Conservation (phyloP, 2,329 filamentous ascomycete species). For the Cercospora sojina region DNA sequence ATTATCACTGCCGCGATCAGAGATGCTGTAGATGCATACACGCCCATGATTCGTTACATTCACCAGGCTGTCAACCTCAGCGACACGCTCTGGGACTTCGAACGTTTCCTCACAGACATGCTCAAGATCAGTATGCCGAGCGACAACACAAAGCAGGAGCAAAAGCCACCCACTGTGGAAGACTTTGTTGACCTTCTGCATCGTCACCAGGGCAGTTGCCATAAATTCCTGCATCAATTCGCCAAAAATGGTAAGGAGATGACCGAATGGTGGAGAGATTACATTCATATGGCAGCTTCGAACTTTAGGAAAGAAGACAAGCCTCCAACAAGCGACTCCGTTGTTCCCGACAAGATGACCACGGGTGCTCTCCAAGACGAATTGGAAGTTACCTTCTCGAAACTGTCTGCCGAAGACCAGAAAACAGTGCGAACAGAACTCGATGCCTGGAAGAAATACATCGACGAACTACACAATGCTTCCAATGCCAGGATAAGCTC, state of each 20-base stretch:
- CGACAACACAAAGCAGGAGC: conserved; percentile 29
- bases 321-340: conserved; percentile 28
- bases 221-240: conserved; percentile 70
- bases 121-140: conserved; percentile 54
- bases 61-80: conserved; percentile 71
- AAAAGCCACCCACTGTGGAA: conserved; percentile 60
- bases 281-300: conserved; percentile 58
- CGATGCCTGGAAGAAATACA: conserved; percentile 61
- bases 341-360: conserved; percentile 34
- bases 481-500: conserved; percentile 58
- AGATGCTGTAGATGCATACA: conserved; percentile 66
- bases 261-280: conserved; percentile 59
- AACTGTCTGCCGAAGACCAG: conserved; percentile 52
- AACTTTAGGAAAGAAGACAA: conserved; percentile 51
- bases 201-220: conserved; percentile 62
- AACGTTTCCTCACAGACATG: conserved; percentile 69
- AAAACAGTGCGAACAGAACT: conserved; percentile 52
- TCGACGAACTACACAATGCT: conserved; percentile 54
- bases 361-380: conserved; percentile 47
- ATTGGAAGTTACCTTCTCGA: conserved; percentile 45
- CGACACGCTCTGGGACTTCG: conserved; percentile 64
- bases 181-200: conserved; percentile 69
- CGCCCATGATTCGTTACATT: conserved; percentile 69
- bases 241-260: conserved; percentile 67
- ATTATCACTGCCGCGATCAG: conserved; percentile 67